These are phyloP conservation scores for Hymenoscyphus occultus DNA, from an alignment of 2,329 filamentous ascomycete species.

Conservation along the genomic window DNA sequence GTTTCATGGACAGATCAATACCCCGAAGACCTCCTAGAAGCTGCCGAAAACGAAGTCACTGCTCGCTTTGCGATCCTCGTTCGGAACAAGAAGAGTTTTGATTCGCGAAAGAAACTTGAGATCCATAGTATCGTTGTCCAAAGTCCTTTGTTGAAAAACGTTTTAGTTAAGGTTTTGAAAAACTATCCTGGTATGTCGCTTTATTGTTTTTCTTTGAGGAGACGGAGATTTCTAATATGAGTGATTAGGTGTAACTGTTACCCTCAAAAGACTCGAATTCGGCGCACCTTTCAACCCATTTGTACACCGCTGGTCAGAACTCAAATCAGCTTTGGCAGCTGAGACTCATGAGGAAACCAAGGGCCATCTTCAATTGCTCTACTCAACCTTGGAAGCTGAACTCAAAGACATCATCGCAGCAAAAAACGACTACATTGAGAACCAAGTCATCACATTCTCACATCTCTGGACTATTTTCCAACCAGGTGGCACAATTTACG, in stretches of 20 bases:
- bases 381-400: constrained; percentile 48
- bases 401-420: constrained; percentile 49
- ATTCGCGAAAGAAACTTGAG: constrained; percentile 56
- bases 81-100: constrained; percentile 54
- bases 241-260: constrained; percentile 51
- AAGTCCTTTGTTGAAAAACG: constrained; percentile 35
- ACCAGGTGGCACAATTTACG: constrained; percentile 44
- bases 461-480: constrained; percentile 54
- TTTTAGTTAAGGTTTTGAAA: constrained; percentile 34
- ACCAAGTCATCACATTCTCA: constrained; percentile 52
- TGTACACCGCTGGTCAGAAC: constrained; percentile 60
- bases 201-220: neutral
- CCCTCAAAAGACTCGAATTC: constrained; percentile 60
- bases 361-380: constrained; percentile 47
- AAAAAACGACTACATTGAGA: constrained; percentile 50
- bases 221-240: constrained; percentile 7
- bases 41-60: constrained; percentile 59
- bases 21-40: constrained; percentile 52
- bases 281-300: constrained; percentile 59
- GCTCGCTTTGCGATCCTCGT: constrained; percentile 59
- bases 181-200: constrained; percentile 29
- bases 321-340: constrained; percentile 43
- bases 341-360: constrained; percentile 44
- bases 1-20: constrained; percentile 55
- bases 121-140: constrained; percentile 37